A percentile compares a stretch with the other conserved stretches of the same genome.
phyloP scores from a whole-genome alignment of 441 rosid genomes.

The Rhodomyrtus psidioides region DNA sequence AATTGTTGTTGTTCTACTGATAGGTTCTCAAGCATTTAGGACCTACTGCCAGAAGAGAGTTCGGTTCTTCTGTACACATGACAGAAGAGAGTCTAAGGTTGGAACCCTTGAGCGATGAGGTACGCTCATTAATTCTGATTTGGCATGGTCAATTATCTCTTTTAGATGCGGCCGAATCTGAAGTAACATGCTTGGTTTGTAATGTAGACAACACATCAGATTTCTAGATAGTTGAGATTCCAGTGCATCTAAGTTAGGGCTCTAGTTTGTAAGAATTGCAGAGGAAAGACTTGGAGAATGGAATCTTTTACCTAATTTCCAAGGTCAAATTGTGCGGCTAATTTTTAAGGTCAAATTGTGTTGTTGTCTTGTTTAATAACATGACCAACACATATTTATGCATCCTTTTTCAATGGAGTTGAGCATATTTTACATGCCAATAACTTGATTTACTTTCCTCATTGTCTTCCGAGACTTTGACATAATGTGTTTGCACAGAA shows the following conservation, averaged over 20 bases:
- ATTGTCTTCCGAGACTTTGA: not conserved
- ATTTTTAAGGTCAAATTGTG: not conserved
- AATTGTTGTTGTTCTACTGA: not conserved
- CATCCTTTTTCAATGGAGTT: not conserved
- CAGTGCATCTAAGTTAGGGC: not conserved
- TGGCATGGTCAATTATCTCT: not conserved
- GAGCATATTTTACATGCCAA: not conserved
- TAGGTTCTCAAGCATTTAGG: too few relatives aligned
- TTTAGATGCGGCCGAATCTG: not conserved
- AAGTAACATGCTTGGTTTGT: not conserved
- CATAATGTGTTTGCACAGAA: not conserved
- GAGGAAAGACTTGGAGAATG: not conserved
- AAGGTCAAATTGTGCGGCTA: not conserved
- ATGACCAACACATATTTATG: not conserved
- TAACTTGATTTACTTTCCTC: not conserved
- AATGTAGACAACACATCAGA: not conserved
- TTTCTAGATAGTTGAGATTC: not conserved
- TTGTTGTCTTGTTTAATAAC: not conserved
- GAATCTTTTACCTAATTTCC: not conserved
- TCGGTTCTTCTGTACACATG: not conserved
- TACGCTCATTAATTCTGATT: not conserved
- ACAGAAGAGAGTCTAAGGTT: slow-evolving; percentile 17
- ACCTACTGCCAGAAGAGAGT: too few relatives aligned
- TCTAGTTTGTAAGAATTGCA: not conserved
- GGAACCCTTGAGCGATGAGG: slow-evolving; percentile 30